These are phyloP conservation scores for Carex littledalei DNA, from an alignment of 176 grass and related monocot genomes.

Conservation along the genomic window DNA sequence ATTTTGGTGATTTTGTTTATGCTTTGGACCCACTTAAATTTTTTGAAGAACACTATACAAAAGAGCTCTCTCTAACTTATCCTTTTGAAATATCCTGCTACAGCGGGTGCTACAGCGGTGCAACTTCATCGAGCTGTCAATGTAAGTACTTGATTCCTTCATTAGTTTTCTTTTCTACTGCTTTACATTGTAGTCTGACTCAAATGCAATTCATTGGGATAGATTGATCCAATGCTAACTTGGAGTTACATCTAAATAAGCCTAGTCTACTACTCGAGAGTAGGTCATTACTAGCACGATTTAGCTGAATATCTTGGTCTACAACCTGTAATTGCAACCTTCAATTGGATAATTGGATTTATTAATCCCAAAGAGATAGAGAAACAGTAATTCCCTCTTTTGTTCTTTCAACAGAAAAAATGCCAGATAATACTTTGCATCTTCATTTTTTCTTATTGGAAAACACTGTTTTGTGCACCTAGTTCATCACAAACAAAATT, in stretches of 20 bases:
- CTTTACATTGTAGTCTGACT: not conserved
- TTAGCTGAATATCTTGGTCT: not conserved
- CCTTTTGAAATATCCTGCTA: constrained; percentile 22
- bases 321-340: not conserved
- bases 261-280: not conserved
- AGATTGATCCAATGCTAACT: not conserved
- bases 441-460: not conserved
- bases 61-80: not conserved
- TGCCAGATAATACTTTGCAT: not conserved
- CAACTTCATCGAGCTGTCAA: constrained; percentile 90
- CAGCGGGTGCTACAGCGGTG: constrained; percentile 89
- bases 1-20: not conserved
- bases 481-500: not conserved
- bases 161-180: not conserved
- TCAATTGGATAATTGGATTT: not conserved
- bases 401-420: not conserved
- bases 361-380: not conserved
- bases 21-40: constrained; percentile 5
- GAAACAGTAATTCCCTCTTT: not conserved
- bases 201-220: not conserved
- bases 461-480: not conserved
- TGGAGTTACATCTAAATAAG: not conserved
- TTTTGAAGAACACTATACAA: not conserved
- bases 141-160: constrained; percentile 26
- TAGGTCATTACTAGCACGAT: not conserved